Evolutionary conservation across 2,329 filamentous ascomycete species (phyloP), one percentile per base, ranked within the genome.

Genomic region (Fusarium pilosicola): DNA sequence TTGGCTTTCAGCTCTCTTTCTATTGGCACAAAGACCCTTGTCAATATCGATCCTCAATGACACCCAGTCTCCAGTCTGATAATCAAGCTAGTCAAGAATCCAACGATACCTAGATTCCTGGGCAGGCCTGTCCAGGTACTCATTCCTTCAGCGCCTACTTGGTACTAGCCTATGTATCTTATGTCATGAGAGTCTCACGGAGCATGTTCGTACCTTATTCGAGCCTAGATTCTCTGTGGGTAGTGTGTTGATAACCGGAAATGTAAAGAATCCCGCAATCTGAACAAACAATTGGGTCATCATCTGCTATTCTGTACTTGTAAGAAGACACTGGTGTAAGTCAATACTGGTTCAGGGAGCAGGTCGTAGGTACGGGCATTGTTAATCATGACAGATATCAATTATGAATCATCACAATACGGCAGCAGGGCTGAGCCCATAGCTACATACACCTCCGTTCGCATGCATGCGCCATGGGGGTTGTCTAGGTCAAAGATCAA

Each of bases 21-120:
- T 38, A 70, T 70, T 65, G 65, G 66, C 8, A 24, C 9, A 14
- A 17, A 26, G 24, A 59, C 45, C 67, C 67, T 45, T 70, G 67
- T 52, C 38, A 34, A 28, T 28, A 20, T 32, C 28, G 26, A 51
- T 20, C 24, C 38, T 26, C 44, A 70, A 65, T 70, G 67, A 32
- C 67, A 64, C 52, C 52, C 65, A 52, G 39, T 42, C 12, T 34
- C 42, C 28, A n/a, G 44, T 41, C 36, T n/a, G 28, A 38, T 26
- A 36, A 28, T 17, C 62, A 68, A 55, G 30, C 32, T 26, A 36
- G 24, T 17, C 62, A 68, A 55, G 34, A 54, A 30, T 54, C 45
- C 24, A 30, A n/a, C 34, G 28, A 30, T n/a, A 26, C 26, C 26
- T 26, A 42, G 28, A 28, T 20, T 41, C 42, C 38, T 22, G 42